phyloP scores from a whole-genome alignment of 148 eudicot genomes.

The Chenopodium album region DNA sequence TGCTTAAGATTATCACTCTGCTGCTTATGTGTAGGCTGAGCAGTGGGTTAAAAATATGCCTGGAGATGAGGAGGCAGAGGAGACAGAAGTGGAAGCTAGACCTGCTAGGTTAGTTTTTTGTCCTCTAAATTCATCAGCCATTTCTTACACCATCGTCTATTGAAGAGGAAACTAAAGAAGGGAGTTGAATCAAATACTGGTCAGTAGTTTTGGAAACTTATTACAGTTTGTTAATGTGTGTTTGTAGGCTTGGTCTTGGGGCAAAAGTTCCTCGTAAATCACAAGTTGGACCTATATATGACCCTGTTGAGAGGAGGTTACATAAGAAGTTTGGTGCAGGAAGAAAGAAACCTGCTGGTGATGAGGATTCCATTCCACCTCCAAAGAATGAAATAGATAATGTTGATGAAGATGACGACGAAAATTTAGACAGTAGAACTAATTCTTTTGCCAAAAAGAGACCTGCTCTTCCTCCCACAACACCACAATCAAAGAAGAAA shows the following conservation, averaged over 20 bases:
- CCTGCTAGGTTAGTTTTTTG: slow-evolving; percentile 53
- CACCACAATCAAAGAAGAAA: slow-evolving; percentile 44
- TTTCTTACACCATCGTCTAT: neutral
- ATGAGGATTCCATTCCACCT: slow-evolving; percentile 35
- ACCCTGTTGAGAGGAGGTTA: slow-evolving; percentile 63
- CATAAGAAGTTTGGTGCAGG: slow-evolving; percentile 45
- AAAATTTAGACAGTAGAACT: slow-evolving; percentile 64
- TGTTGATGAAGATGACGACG: slow-evolving; percentile 48
- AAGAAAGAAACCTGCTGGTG: slow-evolving; percentile 43
- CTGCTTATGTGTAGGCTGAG: slow-evolving; percentile 53
- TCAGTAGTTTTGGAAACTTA: neutral
- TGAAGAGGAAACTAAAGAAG: neutral
- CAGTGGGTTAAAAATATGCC: slow-evolving; percentile 76
- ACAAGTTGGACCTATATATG: slow-evolving; percentile 35
- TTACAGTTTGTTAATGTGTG: neutral
- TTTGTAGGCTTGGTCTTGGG: slow-evolving; percentile 80
- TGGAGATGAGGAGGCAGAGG: slow-evolving; percentile 37
- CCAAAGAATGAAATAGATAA: slow-evolving; percentile 30
- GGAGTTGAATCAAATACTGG: neutral
- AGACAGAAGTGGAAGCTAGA: slow-evolving; percentile 54
- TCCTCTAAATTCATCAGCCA: neutral
- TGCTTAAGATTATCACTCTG: neutral
- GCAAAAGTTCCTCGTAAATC: slow-evolving; percentile 57
- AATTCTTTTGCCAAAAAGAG: slow-evolving; percentile 62
- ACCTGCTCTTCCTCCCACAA: slow-evolving; percentile 26